These are phyloP conservation scores for Tarenaya hassleriana DNA, from an alignment of 345 rosid species.

Conservation along the genomic window DNA sequence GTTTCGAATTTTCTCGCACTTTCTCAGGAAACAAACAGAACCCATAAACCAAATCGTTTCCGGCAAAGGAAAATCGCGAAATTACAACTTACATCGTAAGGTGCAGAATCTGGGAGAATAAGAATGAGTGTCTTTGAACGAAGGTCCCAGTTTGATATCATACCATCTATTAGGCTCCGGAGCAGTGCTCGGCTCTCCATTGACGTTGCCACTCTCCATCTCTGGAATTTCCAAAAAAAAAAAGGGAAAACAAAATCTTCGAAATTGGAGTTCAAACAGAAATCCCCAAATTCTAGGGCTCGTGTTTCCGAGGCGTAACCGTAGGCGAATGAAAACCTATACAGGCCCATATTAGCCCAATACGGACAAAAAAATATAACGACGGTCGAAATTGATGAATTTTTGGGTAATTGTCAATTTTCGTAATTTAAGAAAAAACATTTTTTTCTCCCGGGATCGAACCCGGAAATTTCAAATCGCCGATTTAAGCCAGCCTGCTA, in stretches of 20 bases:
- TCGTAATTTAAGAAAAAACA: too few species aligned
- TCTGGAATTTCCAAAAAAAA: neutral
- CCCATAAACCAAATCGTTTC: constrained; percentile 1
- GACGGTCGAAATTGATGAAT: too few species aligned
- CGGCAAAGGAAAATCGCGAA: neutral
- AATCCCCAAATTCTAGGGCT: constrained; percentile 8
- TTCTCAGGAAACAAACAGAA: constrained; percentile 6
- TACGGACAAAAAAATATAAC: too few species aligned
- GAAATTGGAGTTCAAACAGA: neutral
- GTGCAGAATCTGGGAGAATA: constrained; percentile 58
- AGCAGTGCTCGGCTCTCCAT: constrained; percentile 52
- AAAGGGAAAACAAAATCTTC: neutral
- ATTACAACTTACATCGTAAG: constrained; percentile 46
- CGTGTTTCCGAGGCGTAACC: neutral
- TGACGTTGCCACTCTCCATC: constrained; percentile 19
- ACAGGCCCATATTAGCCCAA: too few species aligned
- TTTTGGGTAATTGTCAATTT: too few species aligned
- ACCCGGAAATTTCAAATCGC: too few species aligned
- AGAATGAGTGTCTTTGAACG: constrained; percentile 40
- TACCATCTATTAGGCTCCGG: constrained; percentile 69
- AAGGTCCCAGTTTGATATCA: constrained; percentile 53
- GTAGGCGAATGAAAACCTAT: too few species aligned
- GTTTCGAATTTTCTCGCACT: neutral
- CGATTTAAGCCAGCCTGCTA: too few species aligned
- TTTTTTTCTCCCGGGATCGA: too few species aligned